Evolutionary conservation across 1,284 basidiomycete species (phyloP).

Genomic region (Ceratobasidium sp.): DNA sequence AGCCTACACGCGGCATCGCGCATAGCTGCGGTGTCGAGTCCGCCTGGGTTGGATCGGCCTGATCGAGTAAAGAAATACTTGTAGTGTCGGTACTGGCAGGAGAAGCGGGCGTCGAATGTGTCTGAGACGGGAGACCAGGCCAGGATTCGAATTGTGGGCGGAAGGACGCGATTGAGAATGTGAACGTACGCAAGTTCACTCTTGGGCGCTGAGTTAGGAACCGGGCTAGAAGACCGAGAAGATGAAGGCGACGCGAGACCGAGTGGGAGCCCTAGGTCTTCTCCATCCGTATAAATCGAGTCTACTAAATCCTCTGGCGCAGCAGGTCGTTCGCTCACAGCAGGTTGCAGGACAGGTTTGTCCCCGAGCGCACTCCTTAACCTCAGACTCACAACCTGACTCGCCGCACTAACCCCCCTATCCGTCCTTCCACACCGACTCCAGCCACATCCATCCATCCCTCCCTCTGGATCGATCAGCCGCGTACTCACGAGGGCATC

Average conservation of each 20-base stretch:
- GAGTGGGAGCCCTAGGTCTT: background rate
- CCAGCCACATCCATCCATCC: conserved; percentile 89
- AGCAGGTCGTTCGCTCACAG: background rate
- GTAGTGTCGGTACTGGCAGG: conserved; percentile 91
- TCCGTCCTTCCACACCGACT: conserved; percentile 94
- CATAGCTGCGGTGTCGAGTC: conserved; percentile 81
- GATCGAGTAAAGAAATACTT: conserved; percentile 87
- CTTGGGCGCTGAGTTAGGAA: conserved; percentile 26
- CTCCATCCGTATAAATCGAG: background rate
- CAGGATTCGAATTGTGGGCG: conserved; percentile 88
- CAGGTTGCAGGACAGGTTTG: background rate
- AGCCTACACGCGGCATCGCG: conserved; percentile 75
- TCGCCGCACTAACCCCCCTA: conserved; percentile 92
- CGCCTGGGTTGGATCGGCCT: conserved; percentile 50
- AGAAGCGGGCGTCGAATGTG: conserved; percentile 88
- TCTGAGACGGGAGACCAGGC: conserved; percentile 93
- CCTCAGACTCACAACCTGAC: conserved; percentile 94
- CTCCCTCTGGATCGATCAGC: conserved; percentile 76
- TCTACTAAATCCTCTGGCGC: background rate
- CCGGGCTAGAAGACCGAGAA: conserved; percentile 14
- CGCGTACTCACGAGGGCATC: conserved; percentile 77
- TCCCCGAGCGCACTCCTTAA: conserved; percentile 66
- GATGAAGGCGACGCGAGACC: conserved; percentile 1
- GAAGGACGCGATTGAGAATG: conserved; percentile 90
- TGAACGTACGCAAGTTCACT: conserved; percentile 81